phyloP scores from a whole-genome alignment of 495 filamentous ascomycete species.

The Durotheca rogersii region DNA sequence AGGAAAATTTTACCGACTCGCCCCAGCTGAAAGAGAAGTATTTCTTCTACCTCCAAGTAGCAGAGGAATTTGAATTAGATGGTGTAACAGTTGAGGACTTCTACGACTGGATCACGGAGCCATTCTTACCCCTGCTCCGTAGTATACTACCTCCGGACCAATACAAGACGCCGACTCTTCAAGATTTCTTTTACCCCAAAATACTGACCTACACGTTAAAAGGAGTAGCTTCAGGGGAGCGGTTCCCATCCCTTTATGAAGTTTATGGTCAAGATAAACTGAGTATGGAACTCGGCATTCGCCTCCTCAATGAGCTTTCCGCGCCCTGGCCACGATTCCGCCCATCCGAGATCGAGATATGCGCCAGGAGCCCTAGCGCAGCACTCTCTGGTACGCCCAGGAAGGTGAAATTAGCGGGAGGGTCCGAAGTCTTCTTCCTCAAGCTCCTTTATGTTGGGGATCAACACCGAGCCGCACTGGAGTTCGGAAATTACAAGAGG shows the following conservation, averaged over 20 bases:
- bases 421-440: not conserved
- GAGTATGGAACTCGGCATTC: not conserved
- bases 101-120: conserved; percentile 2
- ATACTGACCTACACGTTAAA: not conserved
- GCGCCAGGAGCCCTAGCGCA: not conserved
- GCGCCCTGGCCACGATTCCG: not conserved
- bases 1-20: not conserved
- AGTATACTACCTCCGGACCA: not conserved
- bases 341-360: not conserved
- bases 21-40: not conserved
- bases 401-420: not conserved
- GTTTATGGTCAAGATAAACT: not conserved
- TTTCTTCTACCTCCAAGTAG: conserved; percentile 2
- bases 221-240: not conserved
- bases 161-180: not conserved
- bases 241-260: conserved; percentile 1
- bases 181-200: not conserved
- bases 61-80: conserved; percentile 2
- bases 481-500: not conserved
- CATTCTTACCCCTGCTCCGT: not conserved
- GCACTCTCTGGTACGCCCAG: not conserved
- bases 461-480: not conserved
- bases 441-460: conserved; percentile 1
- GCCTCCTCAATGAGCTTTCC: not conserved
- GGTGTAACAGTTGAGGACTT: conserved; percentile 1